These are phyloP conservation scores for Silene conica DNA, from an alignment of 148 eudicot genomes.

Conservation along the genomic window DNA sequence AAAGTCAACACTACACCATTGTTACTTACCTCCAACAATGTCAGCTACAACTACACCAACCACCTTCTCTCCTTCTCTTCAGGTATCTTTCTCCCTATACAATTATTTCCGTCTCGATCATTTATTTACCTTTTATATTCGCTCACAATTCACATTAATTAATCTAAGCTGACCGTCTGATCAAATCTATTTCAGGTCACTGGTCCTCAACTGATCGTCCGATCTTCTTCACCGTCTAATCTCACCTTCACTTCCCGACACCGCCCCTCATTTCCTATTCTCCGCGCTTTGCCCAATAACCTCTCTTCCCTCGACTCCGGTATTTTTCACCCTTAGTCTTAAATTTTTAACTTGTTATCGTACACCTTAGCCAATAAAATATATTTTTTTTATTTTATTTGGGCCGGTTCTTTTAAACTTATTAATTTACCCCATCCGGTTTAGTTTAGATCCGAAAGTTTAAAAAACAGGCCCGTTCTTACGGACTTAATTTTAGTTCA, in stretches of 20 bases:
- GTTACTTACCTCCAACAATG: background rate
- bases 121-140: too few relatives aligned
- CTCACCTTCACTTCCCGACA: conserved; percentile 35
- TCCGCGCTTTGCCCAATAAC: conserved; percentile 50
- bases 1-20: background rate
- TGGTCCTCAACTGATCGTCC: conserved; percentile 27
- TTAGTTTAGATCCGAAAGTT: too few relatives aligned
- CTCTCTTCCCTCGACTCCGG: conserved; percentile 56
- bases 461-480: too few relatives aligned
- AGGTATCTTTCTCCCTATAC: background rate
- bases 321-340: conserved; percentile 9
- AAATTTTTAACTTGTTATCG: background rate
- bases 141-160: background rate
- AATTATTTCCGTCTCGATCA: too few relatives aligned
- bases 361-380: background rate
- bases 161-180: conserved; percentile 7
- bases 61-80: background rate
- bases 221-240: conserved; percentile 28
- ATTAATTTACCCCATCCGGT: too few relatives aligned
- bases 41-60: background rate
- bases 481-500: too few relatives aligned
- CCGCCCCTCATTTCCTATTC: conserved; percentile 36
- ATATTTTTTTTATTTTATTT: too few relatives aligned
- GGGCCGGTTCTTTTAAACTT: too few relatives aligned
- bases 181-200: conserved; percentile 33